Percentiles rank a stretch among this genome's conserved stretches.
phyloP scores from a whole-genome alignment of 768 basidiomycete species.

The Suillus ampliporus region DNA sequence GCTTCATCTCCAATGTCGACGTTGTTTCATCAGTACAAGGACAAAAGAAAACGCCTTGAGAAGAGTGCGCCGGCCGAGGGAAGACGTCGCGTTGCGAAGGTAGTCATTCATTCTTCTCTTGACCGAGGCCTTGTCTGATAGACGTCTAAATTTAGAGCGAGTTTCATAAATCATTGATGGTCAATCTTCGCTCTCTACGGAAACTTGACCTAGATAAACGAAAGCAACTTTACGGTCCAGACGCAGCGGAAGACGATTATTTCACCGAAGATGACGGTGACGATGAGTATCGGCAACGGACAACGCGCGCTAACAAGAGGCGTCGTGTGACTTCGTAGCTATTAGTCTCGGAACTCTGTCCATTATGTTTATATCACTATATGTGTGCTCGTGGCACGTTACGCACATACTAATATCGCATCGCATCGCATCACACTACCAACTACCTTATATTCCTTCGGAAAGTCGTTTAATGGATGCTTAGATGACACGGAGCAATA shows the following conservation, averaged over 20 bases:
- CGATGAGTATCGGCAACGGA: slow-evolving; percentile 38
- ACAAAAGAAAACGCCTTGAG: slow-evolving; percentile 62
- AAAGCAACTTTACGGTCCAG: slow-evolving; percentile 46
- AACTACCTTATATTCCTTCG: slow-evolving; percentile 27
- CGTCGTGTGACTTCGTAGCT: slow-evolving; percentile 31
- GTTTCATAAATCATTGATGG: slow-evolving; percentile 66
- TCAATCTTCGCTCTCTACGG: slow-evolving; percentile 64
- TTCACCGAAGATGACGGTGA: slow-evolving; percentile 40
- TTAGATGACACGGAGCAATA: not conserved
- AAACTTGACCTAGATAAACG: slow-evolving; percentile 62
- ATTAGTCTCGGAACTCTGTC: not conserved
- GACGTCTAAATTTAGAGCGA: slow-evolving; percentile 53
- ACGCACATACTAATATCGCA: slow-evolving; percentile 14
- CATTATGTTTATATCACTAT: slow-evolving; percentile 13
- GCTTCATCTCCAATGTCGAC: slow-evolving; percentile 8
- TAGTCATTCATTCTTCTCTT: slow-evolving; percentile 31
- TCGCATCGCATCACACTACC: slow-evolving; percentile 16
- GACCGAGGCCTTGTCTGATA: slow-evolving; percentile 8
- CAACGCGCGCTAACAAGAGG: slow-evolving; percentile 34
- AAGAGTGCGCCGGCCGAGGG: slow-evolving; percentile 46
- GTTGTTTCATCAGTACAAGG: slow-evolving; percentile 54
- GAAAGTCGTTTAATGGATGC: slow-evolving; percentile 11
- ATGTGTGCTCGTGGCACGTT: slow-evolving; percentile 5
- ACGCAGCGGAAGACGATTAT: slow-evolving; percentile 43
- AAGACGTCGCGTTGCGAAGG: slow-evolving; percentile 65